Base-by-base conservation (phyloP, 2,329 filamentous ascomycete genomes). In the Lecanicillium sp. region DNA sequence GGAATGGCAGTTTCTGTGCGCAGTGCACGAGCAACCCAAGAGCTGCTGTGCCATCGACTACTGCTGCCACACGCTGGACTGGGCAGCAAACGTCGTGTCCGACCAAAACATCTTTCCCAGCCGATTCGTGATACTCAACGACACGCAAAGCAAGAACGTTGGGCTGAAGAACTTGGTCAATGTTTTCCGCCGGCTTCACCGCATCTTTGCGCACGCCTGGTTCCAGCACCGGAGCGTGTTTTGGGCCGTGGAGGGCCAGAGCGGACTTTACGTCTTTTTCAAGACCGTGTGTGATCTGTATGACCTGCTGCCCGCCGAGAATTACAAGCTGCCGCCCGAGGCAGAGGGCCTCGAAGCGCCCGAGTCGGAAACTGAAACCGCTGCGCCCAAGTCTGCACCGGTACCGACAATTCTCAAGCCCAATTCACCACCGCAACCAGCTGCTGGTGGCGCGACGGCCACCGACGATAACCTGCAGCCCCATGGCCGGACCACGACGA, bases 1-100 rank as follows among this genome's bases (percentile, higher is more conserved):
- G 24, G 91, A 98, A 72, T 98, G 93, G 93, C 93, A 98, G 69
- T 98, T 97, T 62, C 81, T 98, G 40, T 98, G 93, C 70, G 93
- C 93, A 43, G 93, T 97, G 3, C 93, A 98, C 65, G 91, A 97
- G 62, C 86, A 90, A 42, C 93, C 93, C 41, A 97, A 97, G 70
- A 87, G 86, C 59, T 98, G 93, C 72, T 96, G 91, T 67, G 93
- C 93, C 44, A 96, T 98, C 62, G 93, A 98, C 69, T 98, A 98
- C 71, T 96, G 90, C 76, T 97, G 91, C 65, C 93, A 98, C 65
- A 98, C 93, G 0, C 83, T 98, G 36, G 93, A 98, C 70, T 97
- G 91, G 89, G 93, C 93, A 3, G 90, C 89, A 49, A 95, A 94
- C 60, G 87, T 91, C 17, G 83, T 98, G 49, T 95, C 91, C 3